A percentile compares a stretch with the other conserved stretches of the same genome.
Evolutionary conservation across 441 rosid species (phyloP).

Genomic region (Corymbia citriodora): DNA sequence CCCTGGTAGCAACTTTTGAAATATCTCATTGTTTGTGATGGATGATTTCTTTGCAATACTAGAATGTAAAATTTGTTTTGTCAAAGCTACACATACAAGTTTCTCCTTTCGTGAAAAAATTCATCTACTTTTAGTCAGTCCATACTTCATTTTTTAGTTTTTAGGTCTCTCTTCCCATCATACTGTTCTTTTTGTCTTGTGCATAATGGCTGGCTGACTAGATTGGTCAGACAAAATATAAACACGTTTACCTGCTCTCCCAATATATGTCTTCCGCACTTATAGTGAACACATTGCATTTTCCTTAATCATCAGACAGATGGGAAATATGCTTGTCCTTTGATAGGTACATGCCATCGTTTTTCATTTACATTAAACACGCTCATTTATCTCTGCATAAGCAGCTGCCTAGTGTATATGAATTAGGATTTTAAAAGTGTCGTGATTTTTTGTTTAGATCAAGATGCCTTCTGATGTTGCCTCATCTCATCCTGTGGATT

Average conservation of each 20-base stretch:
- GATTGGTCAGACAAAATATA: background rate
- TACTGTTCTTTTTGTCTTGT: background rate
- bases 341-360: background rate
- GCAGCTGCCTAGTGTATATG: background rate
- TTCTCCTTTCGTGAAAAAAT: background rate
- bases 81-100: background rate
- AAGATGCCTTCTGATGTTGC: background rate
- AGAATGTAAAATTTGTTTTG: background rate
- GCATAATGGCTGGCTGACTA: background rate
- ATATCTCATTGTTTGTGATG: background rate
- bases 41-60: background rate
- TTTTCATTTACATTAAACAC: background rate
- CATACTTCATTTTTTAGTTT: background rate
- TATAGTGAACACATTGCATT: background rate
- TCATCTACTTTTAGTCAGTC: background rate
- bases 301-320: background rate
- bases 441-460: background rate
- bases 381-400: background rate
- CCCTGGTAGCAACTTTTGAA: background rate
- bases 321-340: background rate
- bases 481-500: background rate
- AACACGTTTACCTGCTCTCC: background rate
- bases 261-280: background rate
- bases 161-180: background rate
- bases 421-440: background rate